A percentile compares a stretch with the other conserved stretches of the same genome.
phyloP scores from a whole-genome alignment of 139 green algal genomes.

The Parachlorella kessleri region DNA sequence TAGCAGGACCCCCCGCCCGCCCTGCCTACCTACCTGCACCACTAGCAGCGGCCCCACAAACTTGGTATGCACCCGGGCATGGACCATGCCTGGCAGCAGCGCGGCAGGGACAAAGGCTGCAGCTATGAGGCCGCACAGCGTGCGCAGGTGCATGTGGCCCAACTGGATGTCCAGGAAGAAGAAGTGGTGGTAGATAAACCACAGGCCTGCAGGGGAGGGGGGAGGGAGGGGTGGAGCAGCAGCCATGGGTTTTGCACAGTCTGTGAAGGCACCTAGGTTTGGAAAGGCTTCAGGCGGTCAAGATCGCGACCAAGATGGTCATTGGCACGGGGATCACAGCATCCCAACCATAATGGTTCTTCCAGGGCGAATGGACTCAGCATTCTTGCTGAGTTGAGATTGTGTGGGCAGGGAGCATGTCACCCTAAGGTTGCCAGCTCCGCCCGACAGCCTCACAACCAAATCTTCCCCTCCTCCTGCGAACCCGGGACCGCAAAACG shows the following conservation, averaged over 20 bases:
- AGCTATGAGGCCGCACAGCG: constrained; percentile 72
- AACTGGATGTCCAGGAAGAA: constrained; percentile 83
- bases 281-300: too few relatives aligned
- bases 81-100: constrained; percentile 74
- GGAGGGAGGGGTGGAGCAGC: neutral
- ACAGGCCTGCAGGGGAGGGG: constrained; percentile 32
- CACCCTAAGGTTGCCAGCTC: too few relatives aligned
- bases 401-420: too few relatives aligned
- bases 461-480: neutral
- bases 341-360: neutral
- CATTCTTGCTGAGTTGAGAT: too few relatives aligned
- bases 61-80: constrained; percentile 1
- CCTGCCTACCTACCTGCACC: constrained; percentile 47
- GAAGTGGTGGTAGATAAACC: constrained; percentile 83
- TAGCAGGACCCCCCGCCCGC: too few relatives aligned
- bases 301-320: too few relatives aligned
- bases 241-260: too few relatives aligned
- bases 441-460: too few relatives aligned
- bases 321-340: too few relatives aligned
- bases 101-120: constrained; percentile 71
- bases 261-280: too few relatives aligned
- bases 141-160: constrained; percentile 61
- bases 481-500: neutral
- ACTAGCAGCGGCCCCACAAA: constrained; percentile 44
- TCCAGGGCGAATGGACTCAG: too few relatives aligned